These are phyloP conservation scores for Acanthamoeba healyi DNA, from an alignment of 208 protist genomes.

Conservation along the genomic window DNA sequence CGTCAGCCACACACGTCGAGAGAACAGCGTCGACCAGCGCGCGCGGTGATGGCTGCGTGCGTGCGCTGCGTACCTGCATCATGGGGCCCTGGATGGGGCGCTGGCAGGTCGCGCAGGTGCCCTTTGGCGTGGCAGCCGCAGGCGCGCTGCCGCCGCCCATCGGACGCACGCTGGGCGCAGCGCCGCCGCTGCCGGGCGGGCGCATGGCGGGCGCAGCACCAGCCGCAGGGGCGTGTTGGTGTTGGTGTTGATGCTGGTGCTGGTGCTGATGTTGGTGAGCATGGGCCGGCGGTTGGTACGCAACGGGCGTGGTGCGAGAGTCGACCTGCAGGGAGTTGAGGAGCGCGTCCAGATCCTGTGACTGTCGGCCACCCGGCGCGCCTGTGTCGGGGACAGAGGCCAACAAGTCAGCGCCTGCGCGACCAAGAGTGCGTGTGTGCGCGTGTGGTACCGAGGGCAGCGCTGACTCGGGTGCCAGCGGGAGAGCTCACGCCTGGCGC, in stretches of 20 bases:
- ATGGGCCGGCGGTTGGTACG: not conserved
- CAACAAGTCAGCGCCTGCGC: not conserved
- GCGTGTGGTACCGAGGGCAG: not conserved
- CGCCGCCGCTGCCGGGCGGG: not conserved
- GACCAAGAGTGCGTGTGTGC: not conserved
- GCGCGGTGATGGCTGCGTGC: not conserved
- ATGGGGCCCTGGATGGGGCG: slow-evolving; percentile 54
- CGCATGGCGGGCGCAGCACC: not conserved
- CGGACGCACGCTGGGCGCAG: not conserved
- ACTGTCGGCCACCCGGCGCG: not conserved
- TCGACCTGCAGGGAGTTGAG: slow-evolving; percentile 29
- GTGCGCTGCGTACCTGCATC: slow-evolving; percentile 49
- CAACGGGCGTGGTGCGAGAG: not conserved
- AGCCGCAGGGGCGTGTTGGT: not conserved
- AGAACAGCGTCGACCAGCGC: not conserved
- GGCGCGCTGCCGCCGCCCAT: not conserved
- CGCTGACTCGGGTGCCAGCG: not conserved
- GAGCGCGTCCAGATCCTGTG: slow-evolving; percentile 50
- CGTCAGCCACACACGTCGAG: too few species aligned
- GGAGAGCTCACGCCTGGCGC: not conserved
- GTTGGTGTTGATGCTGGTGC: not conserved
- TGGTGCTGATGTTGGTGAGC: not conserved
- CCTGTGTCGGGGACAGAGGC: not conserved
- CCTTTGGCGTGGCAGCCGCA: not conserved
- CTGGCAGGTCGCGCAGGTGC: slow-evolving; percentile 26